phyloP scores from a whole-genome alignment of 441 rosid species.

The Pelargonium myrrhifolium region DNA sequence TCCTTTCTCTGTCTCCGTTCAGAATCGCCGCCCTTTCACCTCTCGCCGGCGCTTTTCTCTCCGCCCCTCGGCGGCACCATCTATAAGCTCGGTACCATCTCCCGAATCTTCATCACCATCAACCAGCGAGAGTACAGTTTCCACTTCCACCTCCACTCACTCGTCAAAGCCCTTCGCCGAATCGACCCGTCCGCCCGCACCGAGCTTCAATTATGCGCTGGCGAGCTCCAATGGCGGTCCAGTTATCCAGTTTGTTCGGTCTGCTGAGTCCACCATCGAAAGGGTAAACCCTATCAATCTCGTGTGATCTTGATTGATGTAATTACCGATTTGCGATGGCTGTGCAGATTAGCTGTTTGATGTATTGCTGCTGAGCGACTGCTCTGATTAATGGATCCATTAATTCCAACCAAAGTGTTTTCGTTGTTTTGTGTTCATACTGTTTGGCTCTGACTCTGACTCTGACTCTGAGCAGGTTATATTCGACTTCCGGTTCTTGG shows the following conservation, averaged over 20 bases:
- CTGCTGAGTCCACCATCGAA: slow-evolving; percentile 62
- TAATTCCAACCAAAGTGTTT: neutral
- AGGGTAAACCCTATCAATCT: no score
- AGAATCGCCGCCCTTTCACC: slow-evolving; percentile 13
- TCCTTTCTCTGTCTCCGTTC: slow-evolving; percentile 32
- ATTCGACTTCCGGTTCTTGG: slow-evolving; percentile 12
- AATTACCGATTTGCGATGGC: neutral
- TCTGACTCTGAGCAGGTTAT: slow-evolving; percentile 4
- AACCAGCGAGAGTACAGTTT: slow-evolving; percentile 8
- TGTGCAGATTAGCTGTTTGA: neutral
- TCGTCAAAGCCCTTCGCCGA: slow-evolving; percentile 25
- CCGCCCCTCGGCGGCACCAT: slow-evolving; percentile 25
- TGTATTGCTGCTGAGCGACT: neutral
- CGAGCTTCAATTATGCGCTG: slow-evolving; percentile 34
- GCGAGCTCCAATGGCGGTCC: slow-evolving; percentile 29
- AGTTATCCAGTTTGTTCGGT: slow-evolving; percentile 34
- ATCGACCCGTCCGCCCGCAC: slow-evolving; percentile 27
- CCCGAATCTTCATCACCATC: slow-evolving; percentile 32
- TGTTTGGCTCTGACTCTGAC: neutral
- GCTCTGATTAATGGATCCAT: neutral
- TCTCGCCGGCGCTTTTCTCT: slow-evolving; percentile 21
- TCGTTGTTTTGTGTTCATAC: neutral
- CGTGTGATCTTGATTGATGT: neutral
- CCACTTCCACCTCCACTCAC: slow-evolving; percentile 16
- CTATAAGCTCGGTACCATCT: slow-evolving; percentile 40